These are phyloP conservation scores for Zopfia rhizophila DNA, from an alignment of 2,329 filamentous ascomycete species.

Conservation along the genomic window DNA sequence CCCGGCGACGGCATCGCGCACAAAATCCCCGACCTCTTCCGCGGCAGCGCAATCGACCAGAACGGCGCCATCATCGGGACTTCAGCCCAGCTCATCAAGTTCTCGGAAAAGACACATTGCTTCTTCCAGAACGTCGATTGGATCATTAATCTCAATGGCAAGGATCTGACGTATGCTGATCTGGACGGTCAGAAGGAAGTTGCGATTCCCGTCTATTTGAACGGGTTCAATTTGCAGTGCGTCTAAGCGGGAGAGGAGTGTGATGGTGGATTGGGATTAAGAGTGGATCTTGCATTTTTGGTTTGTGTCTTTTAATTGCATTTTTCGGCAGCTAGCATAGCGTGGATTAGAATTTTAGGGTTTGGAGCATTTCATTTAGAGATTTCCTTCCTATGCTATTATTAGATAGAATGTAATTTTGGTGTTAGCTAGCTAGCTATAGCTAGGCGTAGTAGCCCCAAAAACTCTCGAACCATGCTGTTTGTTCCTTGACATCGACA, in stretches of 20 bases:
- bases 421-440: no score
- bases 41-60: slow-evolving; percentile 15
- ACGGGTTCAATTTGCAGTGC: slow-evolving; percentile 12
- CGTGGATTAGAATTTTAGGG: no score
- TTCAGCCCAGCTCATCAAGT: slow-evolving; percentile 17
- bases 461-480: no score
- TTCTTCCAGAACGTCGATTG: slow-evolving; percentile 15
- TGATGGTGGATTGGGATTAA: not conserved
- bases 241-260: not conserved
- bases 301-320: no score
- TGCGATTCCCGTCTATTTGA: slow-evolving; percentile 6
- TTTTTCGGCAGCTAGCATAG: no score
- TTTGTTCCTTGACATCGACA: no score
- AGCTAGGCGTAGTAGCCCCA: no score
- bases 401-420: no score
- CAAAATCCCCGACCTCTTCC: slow-evolving; percentile 19
- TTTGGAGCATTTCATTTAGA: no score
- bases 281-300: slow-evolving; percentile 2
- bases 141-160: slow-evolving; percentile 19
- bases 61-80: slow-evolving; percentile 18
- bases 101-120: slow-evolving; percentile 13
- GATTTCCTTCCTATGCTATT: no score
- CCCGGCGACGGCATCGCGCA: slow-evolving; percentile 14
- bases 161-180: slow-evolving; percentile 14
- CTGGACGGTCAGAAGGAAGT: slow-evolving; percentile 16